phyloP scores from a whole-genome alignment of 768 basidiomycete species.

The Mycena vulgaris region DNA sequence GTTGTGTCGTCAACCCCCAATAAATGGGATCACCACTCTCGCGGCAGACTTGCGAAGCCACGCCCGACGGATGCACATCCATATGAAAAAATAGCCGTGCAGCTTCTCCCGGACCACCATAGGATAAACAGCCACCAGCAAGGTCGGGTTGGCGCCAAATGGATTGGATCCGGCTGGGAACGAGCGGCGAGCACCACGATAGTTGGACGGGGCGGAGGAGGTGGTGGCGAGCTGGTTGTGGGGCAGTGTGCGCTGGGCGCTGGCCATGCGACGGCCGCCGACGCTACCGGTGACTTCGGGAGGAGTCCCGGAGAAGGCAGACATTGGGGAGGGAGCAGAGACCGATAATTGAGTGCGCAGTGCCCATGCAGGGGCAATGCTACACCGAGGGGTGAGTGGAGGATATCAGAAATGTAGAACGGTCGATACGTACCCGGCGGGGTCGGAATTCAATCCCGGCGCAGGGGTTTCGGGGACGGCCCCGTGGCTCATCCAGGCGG shows the following conservation, averaged over 20 bases:
- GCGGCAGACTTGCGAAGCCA: background rate
- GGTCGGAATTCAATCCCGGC: background rate
- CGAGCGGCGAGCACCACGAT: background rate
- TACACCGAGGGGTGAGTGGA: background rate
- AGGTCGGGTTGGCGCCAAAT: background rate
- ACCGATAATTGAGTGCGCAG: background rate
- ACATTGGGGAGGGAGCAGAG: background rate
- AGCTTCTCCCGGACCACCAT: background rate
- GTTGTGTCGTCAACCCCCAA: constrained; percentile 8
- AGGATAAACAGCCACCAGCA: too few relatives aligned
- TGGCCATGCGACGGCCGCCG: background rate
- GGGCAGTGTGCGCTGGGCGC: constrained; percentile 14
- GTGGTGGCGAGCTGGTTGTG: background rate
- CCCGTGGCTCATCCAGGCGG: constrained; percentile 1
- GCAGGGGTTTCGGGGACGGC: background rate
- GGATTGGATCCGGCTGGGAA: background rate
- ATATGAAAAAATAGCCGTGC: background rate
- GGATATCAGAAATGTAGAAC: background rate
- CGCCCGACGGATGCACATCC: constrained; percentile 10
- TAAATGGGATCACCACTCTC: background rate
- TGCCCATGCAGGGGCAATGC: too few relatives aligned
- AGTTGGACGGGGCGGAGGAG: background rate
- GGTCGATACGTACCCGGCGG: background rate
- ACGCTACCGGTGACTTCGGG: background rate
- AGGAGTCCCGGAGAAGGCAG: background rate